Evolutionary conservation across 768 basidiomycete species (phyloP).

Genomic region (Leccinum arenicola): DNA sequence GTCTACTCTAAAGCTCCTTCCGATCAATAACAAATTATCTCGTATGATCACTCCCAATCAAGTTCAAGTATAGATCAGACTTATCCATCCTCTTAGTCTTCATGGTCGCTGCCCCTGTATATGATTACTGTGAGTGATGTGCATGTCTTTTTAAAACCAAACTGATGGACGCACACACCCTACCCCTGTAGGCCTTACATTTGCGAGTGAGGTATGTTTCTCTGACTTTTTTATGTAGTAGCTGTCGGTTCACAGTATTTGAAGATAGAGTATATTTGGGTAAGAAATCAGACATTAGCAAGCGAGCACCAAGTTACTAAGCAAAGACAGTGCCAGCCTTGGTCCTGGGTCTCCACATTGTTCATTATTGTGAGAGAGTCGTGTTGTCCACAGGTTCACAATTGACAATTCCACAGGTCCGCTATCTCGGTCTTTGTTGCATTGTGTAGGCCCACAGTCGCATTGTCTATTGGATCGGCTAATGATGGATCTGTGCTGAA

Average conservation of each 20-base stretch:
- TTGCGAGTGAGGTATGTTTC: conserved; percentile 5
- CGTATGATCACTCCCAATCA: background rate
- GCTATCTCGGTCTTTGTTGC: background rate
- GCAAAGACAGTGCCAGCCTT: background rate
- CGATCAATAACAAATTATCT: background rate
- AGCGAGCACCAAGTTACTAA: background rate
- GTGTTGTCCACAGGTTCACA: too few relatives aligned
- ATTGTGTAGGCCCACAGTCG: background rate
- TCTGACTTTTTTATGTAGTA: background rate
- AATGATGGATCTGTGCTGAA: background rate
- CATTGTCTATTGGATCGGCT: background rate
- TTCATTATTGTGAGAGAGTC: conserved; percentile 5
- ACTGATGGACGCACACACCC: background rate
- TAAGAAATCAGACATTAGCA: background rate
- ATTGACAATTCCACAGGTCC: background rate
- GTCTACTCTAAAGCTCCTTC: background rate
- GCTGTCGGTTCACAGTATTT: background rate
- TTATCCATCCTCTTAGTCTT: background rate
- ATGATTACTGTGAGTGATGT: background rate
- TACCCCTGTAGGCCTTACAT: conserved; percentile 4
- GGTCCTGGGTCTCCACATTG: conserved; percentile 12
- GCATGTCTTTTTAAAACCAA: too few relatives aligned
- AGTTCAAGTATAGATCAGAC: background rate
- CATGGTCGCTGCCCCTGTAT: background rate
- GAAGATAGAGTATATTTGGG: conserved; percentile 20